Evolutionary conservation across 2,329 filamentous ascomycete species (phyloP).

Genomic region (Venturia oleaginea): DNA sequence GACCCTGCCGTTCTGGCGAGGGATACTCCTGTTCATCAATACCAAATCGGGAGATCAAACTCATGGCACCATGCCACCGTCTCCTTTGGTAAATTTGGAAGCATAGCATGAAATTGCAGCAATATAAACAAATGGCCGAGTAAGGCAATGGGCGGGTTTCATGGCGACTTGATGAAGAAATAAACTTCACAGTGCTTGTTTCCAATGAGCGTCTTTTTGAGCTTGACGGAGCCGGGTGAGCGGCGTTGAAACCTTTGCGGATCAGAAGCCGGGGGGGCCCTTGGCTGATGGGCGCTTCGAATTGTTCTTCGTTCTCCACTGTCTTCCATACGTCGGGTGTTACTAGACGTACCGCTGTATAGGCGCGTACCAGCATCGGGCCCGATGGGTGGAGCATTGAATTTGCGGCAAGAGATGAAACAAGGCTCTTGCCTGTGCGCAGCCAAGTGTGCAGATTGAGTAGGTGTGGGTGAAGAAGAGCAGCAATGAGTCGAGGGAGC

Average conservation of each 20-base stretch:
- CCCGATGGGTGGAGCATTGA: neutral
- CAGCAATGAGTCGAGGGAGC: no score
- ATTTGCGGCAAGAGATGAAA: neutral
- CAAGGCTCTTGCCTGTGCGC: neutral
- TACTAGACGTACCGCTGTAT: neutral
- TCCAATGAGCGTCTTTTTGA: neutral
- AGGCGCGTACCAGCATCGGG: neutral
- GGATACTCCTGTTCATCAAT: neutral
- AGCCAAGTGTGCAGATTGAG: neutral
- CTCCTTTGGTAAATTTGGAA: neutral
- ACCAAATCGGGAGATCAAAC: neutral
- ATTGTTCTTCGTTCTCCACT: neutral
- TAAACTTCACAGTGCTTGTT: neutral
- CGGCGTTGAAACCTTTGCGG: neutral
- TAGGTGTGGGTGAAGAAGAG: neutral
- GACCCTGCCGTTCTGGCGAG: neutral
- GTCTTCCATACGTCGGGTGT: neutral
- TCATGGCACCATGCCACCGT: neutral
- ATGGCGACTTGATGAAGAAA: neutral
- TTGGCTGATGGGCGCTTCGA: neutral
- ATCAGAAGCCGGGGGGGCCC: neutral
- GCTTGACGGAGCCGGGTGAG: neutral
- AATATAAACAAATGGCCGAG: neutral
- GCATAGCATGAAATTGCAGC: no score
- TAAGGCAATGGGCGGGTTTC: neutral